These are phyloP conservation scores for Globomyces sp. DNA, from an alignment of 371 early-diverging fungal genomes.

Conservation along the genomic window DNA sequence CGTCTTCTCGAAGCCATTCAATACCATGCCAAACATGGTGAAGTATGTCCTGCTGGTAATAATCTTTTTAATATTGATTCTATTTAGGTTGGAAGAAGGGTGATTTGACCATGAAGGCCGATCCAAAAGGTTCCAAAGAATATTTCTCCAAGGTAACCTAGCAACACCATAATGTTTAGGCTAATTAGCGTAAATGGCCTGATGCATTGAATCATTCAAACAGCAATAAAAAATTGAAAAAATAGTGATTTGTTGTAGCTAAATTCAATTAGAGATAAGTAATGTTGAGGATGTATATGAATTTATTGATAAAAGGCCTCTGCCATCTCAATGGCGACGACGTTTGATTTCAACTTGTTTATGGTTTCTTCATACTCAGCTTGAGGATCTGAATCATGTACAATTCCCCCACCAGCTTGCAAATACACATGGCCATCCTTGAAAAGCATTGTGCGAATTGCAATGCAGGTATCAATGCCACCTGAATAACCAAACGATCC, in stretches of 20 bases:
- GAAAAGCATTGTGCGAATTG: constrained; percentile 95
- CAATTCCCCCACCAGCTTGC: constrained; percentile 96
- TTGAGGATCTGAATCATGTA: constrained; percentile 87
- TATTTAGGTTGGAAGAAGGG: constrained; percentile 73
- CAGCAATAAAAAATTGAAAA: no score
- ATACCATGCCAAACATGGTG: constrained; percentile 89
- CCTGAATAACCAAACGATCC: constrained; percentile 94
- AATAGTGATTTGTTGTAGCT: no score
- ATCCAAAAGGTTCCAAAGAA: constrained; percentile 25
- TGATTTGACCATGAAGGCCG: constrained; percentile 35
- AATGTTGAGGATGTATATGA: no score
- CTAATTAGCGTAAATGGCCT: neutral
- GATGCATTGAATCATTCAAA: neutral
- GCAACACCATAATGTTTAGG: neutral
- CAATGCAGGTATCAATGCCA: constrained; percentile 93
- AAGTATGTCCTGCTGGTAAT: constrained; percentile 70
- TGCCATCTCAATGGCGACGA: constrained; percentile 80
- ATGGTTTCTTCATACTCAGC: constrained; percentile 94
- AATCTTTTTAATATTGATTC: constrained; percentile 64
- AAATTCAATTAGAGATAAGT: no score
- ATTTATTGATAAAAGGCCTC: constrained; percentile 51
- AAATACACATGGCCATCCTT: constrained; percentile 92
- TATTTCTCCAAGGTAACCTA: constrained; percentile 27
- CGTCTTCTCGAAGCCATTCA: constrained; percentile 95
- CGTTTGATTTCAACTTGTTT: constrained; percentile 89